phyloP scores from a whole-genome alignment of 306 rosid genomes.

The Ormosia semicastrata region DNA sequence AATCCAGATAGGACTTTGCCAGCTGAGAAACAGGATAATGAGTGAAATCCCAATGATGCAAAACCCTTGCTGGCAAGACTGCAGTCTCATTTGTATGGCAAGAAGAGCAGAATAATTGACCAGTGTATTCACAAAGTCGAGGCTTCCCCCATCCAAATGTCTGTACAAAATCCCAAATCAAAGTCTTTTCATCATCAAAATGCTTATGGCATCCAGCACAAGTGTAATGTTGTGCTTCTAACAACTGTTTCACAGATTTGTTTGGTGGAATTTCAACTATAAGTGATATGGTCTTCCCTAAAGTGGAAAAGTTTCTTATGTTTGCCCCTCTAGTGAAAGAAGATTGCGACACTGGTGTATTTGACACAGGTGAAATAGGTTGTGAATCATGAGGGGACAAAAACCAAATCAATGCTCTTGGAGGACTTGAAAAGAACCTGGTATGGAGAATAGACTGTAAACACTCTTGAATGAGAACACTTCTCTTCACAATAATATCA shows the following conservation, averaged over 20 bases:
- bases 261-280: constrained; percentile 79
- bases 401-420: constrained; percentile 75
- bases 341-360: constrained; percentile 36
- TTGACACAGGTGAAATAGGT: constrained; percentile 52
- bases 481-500: constrained; percentile 86
- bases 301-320: constrained; percentile 43
- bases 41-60: constrained; percentile 93
- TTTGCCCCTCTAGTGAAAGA: constrained; percentile 36
- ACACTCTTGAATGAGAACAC: constrained; percentile 89
- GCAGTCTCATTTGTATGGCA: constrained; percentile 94
- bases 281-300: constrained; percentile 89
- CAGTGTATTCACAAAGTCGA: constrained; percentile 88
- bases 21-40: constrained; percentile 80
- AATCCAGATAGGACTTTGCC: constrained; percentile 92
- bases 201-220: constrained; percentile 96
- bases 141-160: constrained; percentile 97
- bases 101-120: constrained; percentile 87
- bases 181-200: constrained; percentile 78
- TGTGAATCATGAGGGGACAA: constrained; percentile 75
- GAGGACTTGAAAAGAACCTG: constrained; percentile 60
- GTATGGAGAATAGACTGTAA: constrained; percentile 65
- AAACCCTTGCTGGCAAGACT: constrained; percentile 92
- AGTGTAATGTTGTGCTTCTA: constrained; percentile 82
- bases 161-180: constrained; percentile 78
- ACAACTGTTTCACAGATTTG: constrained; percentile 76